Evolutionary conservation across 116 monocot species (phyloP), one percentile per base, ranked within the genome.

Genomic region (Cymodocea nodosa): DNA sequence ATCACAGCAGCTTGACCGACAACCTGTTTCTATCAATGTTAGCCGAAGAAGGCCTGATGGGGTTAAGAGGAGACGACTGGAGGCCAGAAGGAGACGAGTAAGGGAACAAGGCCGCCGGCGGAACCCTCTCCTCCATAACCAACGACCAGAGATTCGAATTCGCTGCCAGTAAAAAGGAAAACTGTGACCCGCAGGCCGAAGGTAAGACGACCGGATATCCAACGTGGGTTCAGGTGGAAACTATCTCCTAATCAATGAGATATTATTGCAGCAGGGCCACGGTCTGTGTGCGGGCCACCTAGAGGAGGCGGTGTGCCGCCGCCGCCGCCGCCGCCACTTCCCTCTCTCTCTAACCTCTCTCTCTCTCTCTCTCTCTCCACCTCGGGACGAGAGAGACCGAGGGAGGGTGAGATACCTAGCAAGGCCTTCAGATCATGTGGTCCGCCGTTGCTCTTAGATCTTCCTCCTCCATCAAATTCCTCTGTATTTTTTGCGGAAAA

Each of bases 21-120:
- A 15, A 61, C 61, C 61, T 61, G 20, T 35, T 35, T 61, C 61
- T 61, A 37, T 61, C 61, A 5, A 61, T 10, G 61, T 17, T 16
- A 34, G 61, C 61, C 11, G 61, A 61, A n/a, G 61, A n/a, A 37
- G 14, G 18, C 61, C 61, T 37, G 17, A 37, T 35, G 34, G 36
- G 17, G 36, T 61, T 61, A 34, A 61, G 37, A 35, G 61, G 61
- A 18, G 61, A 61, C 8, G 61, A 61, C 36, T 34, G 61, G 61
- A 61, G 35, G 15, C 61, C 30, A 37, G 61, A 61, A 61, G 37
- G n/a, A 61, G 61, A 36, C 17, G 30, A 36, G 61, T 16, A 61
- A 0, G 30, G 36, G 61, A 35, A 61, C 12, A 61, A 35, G 61
- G 15, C 36, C 10, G 34, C 16, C 16, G 61, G 36, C 18, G 24